A percentile compares a stretch with the other conserved stretches of the same genome.
These are phyloP conservation scores for Epichloe typhina DNA, from an alignment of 2,329 filamentous ascomycete species.

Conservation along the genomic window DNA sequence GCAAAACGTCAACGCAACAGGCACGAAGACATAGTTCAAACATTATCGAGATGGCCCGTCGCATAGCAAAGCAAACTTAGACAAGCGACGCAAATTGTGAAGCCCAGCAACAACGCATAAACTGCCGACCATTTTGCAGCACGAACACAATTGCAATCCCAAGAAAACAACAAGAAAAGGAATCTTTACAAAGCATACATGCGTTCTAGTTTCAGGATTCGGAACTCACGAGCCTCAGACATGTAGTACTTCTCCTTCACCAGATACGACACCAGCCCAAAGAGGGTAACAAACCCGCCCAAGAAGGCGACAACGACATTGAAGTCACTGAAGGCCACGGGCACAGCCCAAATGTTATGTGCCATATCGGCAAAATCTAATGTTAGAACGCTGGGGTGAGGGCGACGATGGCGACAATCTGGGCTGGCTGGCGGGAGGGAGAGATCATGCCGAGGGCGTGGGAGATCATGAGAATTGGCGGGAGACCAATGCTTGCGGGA, in stretches of 20 bases:
- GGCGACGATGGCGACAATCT: not conserved
- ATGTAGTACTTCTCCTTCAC: slow-evolving; percentile 84
- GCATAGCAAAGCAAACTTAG: no score
- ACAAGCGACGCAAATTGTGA: no score
- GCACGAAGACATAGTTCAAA: no score
- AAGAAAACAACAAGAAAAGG: no score
- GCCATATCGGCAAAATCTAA: slow-evolving; percentile 10
- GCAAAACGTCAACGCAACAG: no score
- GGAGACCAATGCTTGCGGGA: not conserved
- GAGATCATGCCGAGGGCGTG: slow-evolving; percentile 4
- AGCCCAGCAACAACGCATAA: no score
- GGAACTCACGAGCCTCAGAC: slow-evolving; percentile 66
- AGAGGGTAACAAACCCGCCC: slow-evolving; percentile 81
- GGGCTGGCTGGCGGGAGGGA: slow-evolving; percentile 1
- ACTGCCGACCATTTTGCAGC: no score
- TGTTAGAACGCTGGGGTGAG: slow-evolving; percentile 10
- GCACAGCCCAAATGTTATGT: slow-evolving; percentile 18
- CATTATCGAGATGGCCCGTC: no score
- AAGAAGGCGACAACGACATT: slow-evolving; percentile 71
- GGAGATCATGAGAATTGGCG: not conserved
- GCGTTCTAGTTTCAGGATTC: not conserved
- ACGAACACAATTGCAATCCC: no score
- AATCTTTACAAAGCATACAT: not conserved
- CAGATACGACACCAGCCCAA: slow-evolving; percentile 79
- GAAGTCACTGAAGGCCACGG: slow-evolving; percentile 57